phyloP scores from a whole-genome alignment of 768 basidiomycete species.

The Fomitopsis pulvina region DNA sequence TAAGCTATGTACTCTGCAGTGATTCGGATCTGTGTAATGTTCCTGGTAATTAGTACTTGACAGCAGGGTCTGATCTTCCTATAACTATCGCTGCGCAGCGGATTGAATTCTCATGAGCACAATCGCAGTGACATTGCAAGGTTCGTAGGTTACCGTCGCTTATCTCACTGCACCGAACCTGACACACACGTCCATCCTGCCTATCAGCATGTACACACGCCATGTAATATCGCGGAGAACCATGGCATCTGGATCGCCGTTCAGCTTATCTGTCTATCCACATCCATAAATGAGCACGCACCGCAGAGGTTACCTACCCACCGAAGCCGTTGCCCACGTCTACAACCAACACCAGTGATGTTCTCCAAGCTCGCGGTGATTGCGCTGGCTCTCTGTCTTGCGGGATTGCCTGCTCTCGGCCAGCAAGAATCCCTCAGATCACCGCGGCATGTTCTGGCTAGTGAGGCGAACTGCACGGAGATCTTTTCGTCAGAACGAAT shows the following conservation, averaged over 20 bases:
- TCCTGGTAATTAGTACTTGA: not conserved
- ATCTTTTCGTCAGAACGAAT: constrained; percentile 1
- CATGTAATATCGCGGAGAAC: not conserved
- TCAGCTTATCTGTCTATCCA: not conserved
- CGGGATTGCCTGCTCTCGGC: not conserved
- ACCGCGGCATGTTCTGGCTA: not conserved
- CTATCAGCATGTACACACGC: not conserved
- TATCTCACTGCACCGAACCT: not conserved
- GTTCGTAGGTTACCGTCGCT: too few species aligned
- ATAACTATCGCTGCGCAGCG: too few species aligned
- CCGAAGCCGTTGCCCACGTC: not conserved
- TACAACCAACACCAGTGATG: not conserved
- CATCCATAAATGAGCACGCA: not conserved
- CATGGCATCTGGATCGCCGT: not conserved
- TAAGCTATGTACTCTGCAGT: too few species aligned
- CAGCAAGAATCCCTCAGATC: not conserved
- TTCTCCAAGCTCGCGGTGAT: not conserved
- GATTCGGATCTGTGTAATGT: not conserved
- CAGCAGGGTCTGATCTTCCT: too few species aligned
- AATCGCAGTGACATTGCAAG: too few species aligned
- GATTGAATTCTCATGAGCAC: too few species aligned
- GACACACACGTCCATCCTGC: too few species aligned
- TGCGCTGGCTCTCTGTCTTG: not conserved
- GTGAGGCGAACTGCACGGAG: constrained; percentile 2
- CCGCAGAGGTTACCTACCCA: not conserved